A percentile compares a stretch with the other conserved stretches of the same genome.
These are phyloP conservation scores for Saksenaea vasiformis DNA, from an alignment of 371 early-diverging fungal genomes.

Conservation along the genomic window DNA sequence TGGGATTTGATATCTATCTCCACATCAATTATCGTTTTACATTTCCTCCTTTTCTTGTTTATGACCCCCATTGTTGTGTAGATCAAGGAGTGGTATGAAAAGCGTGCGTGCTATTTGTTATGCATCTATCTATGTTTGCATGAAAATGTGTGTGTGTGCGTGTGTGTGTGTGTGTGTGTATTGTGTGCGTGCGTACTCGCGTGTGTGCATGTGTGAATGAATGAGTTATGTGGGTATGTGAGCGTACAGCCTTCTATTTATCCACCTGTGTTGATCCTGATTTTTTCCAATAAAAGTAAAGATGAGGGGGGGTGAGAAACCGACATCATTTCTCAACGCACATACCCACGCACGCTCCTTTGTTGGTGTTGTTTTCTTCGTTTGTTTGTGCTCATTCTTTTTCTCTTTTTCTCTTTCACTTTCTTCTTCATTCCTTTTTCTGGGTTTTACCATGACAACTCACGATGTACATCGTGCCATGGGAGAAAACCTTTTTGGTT, in stretches of 20 bases:
- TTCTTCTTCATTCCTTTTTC: background rate
- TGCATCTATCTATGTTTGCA: too few species aligned
- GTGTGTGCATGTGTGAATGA: too few species aligned
- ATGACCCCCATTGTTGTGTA: slow-evolving; percentile 1
- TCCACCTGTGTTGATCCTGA: slow-evolving; percentile 5
- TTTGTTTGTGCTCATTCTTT: background rate
- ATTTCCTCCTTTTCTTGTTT: background rate
- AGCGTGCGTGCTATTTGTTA: background rate
- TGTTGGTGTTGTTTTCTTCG: background rate
- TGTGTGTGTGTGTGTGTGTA: too few species aligned
- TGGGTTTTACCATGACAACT: slow-evolving; percentile 20
- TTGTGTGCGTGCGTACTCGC: too few species aligned
- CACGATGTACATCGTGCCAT: slow-evolving; percentile 38
- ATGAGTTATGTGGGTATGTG: too few species aligned
- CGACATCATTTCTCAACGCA: slow-evolving; percentile 5
- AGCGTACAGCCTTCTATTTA: background rate
- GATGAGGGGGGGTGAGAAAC: background rate
- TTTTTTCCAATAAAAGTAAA: slow-evolving; percentile 13
- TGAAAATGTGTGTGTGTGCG: too few species aligned
- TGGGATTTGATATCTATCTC: background rate
- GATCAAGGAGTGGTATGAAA: background rate
- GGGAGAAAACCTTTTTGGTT: slow-evolving; percentile 39
- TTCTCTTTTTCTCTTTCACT: background rate
- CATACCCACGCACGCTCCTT: slow-evolving; percentile 2
- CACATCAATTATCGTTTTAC: slow-evolving; percentile 4